Evolutionary conservation across 352 stramenopile genomes (phyloP), one percentile per base, ranked within the genome.

Genomic region (Phytophthora syringae): DNA sequence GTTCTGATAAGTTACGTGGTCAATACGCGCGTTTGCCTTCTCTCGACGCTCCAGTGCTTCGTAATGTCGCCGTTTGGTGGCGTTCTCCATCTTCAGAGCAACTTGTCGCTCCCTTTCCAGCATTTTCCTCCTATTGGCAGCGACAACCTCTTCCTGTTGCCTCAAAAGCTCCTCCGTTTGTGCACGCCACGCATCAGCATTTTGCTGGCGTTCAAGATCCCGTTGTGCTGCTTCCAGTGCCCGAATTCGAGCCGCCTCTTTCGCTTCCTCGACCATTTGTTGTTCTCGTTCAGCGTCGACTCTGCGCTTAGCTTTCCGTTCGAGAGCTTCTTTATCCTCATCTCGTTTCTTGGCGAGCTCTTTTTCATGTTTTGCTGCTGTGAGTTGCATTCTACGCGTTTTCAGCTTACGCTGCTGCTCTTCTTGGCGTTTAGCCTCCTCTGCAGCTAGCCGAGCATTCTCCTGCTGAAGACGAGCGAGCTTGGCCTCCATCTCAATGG

Each of bases 401-500:
- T 67, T 69, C 25, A 89, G 56, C 39, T 89, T 80, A 24, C 82
- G 82, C 20, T 90, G 72, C 24, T 80, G 84, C 27, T 92, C 82
- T 24, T 87, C 81, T 40, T 86, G 81, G 5, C 75, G 74, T 27
- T 76, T 80, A 5, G 60, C 67, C 24, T 94, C 85, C 16, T 91
- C 80, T 0, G 72, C 72, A 20, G 67, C 68, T 9, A 82, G 82
- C 5, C 67, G 71, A 10, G 82, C 73, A 27, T 89, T 89, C 40
- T 92, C 82, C 7, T 84, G 64, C 22, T 92, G 83, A 18, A 90
- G 71, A 43, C 84, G 79, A 42, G 80, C 84, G 58, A 89, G 82
- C 34, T 84, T 87, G n/a, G 69, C 70, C 40, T 94, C 86, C 77
- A 84, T 91, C 28, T 94, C 82, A 59, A 94, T 88, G n/a, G 89